Evolutionary conservation across 176 grass and related monocot genomes (phyloP).

Genomic region (Calamus simplicifolius): DNA sequence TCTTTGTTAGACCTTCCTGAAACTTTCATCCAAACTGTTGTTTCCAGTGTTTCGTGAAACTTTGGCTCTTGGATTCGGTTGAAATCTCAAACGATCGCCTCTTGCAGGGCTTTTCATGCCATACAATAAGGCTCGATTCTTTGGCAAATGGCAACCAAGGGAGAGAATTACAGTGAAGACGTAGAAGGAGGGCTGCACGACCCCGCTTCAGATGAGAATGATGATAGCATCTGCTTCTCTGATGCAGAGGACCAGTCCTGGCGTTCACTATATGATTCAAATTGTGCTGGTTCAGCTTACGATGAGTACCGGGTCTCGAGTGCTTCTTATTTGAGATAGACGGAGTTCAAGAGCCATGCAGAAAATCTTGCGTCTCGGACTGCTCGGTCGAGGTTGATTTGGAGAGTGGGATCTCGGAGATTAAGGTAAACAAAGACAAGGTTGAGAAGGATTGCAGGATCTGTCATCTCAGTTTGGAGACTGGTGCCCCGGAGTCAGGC

Average conservation of each 20-base stretch:
- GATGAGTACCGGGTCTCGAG: slow-evolving; percentile 1
- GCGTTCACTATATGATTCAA: slow-evolving; percentile 46
- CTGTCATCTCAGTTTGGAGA: slow-evolving; percentile 86
- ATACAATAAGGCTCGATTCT: background rate
- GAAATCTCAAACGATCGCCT: too few species aligned
- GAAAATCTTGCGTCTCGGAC: slow-evolving; percentile 75
- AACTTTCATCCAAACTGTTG: too few species aligned
- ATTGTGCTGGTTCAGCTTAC: slow-evolving; percentile 25
- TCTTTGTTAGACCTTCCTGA: too few species aligned
- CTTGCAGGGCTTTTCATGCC: background rate
- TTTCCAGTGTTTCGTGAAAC: too few species aligned
- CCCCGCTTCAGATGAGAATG: slow-evolving; percentile 20
- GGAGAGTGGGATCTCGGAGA: slow-evolving; percentile 59
- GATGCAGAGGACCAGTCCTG: slow-evolving; percentile 64
- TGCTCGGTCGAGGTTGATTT: slow-evolving; percentile 63
- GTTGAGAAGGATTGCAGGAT: slow-evolving; percentile 81
- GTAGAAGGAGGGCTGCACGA: slow-evolving; percentile 19
- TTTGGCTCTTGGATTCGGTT: too few species aligned
- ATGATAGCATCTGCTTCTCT: slow-evolving; percentile 58
- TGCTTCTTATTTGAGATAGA: slow-evolving; percentile 10
- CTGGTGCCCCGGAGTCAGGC: slow-evolving; percentile 48
- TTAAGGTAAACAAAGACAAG: slow-evolving; percentile 52
- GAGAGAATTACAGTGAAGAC: slow-evolving; percentile 17
- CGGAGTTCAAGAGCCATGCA: slow-evolving; percentile 11
- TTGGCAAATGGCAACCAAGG: slow-evolving; percentile 19